Conservation (phyloP, 148 eudicot genomes). For the Talinum fruticosum region DNA sequence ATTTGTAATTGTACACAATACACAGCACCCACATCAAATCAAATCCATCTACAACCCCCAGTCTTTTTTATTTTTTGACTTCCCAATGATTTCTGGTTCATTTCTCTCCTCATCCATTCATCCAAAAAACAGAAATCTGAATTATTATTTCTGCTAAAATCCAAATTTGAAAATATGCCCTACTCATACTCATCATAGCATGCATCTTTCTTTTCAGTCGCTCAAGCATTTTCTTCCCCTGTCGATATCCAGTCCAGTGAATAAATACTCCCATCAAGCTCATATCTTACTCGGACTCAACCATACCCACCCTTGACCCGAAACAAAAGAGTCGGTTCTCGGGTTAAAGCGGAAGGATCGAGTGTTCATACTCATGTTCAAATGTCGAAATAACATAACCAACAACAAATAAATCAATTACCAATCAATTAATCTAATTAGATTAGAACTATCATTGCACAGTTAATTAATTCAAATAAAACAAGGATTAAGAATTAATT, state of each 20-base stretch:
- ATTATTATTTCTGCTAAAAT: too few species aligned
- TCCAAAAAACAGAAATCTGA: too few species aligned
- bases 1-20: neutral
- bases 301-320: too few species aligned
- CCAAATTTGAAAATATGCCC: neutral
- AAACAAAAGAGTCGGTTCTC: too few species aligned
- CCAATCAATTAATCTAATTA: too few species aligned
- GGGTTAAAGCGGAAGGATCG: too few species aligned
- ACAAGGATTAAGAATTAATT: neutral
- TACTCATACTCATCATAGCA: constrained; percentile 5
- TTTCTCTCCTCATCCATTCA: too few species aligned
- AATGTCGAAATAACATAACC: too few species aligned
- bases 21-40: constrained; percentile 21
- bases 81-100: too few species aligned
- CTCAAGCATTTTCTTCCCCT: constrained; percentile 4
- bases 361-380: too few species aligned
- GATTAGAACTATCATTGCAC: neutral
- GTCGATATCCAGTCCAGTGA: neutral
- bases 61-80: neutral
- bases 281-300: too few species aligned
- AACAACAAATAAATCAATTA: too few species aligned
- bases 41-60: neutral
- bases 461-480: neutral
- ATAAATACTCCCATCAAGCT: neutral
- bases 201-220: constrained; percentile 31